phyloP scores from a whole-genome alignment of 192 early-diverging fungal genomes.

The Paraglomus brasilianum region DNA sequence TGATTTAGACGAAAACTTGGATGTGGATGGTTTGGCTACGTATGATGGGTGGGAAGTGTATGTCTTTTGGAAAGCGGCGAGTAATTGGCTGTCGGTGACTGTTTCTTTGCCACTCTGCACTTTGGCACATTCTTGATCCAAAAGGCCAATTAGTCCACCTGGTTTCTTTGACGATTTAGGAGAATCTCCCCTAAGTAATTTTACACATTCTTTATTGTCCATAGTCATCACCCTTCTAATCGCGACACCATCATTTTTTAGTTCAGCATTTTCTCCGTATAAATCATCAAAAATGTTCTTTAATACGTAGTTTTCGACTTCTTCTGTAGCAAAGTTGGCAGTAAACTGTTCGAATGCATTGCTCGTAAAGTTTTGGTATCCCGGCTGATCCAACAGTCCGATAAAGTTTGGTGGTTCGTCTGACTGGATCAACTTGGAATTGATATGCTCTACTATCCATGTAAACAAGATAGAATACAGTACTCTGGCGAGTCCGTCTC shows the following conservation, averaged over 20 bases:
- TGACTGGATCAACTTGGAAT: conserved; percentile 72
- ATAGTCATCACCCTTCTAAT: conserved; percentile 51
- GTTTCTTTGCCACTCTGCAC: conserved; percentile 45
- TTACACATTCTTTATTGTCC: conserved; percentile 53
- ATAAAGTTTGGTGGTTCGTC: conserved; percentile 79
- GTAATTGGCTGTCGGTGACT: conserved; percentile 49
- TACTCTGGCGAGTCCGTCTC: conserved; percentile 76
- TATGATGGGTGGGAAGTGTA: conserved; percentile 41
- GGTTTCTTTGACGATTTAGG: conserved; percentile 3
- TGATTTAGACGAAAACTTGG: conserved; percentile 32
- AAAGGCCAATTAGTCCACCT: conserved; percentile 45
- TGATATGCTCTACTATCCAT: conserved; percentile 92
- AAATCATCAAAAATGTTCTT: conserved; percentile 56
- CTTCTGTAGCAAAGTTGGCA: conserved; percentile 67
- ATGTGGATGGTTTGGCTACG: conserved; percentile 38
- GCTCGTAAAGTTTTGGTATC: conserved; percentile 61
- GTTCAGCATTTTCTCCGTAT: conserved; percentile 42
- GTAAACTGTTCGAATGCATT: conserved; percentile 71
- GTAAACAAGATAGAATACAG: conserved; percentile 88
- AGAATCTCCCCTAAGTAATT: conserved; percentile 49
- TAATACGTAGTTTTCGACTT: conserved; percentile 61
- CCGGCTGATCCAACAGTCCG: conserved; percentile 76
- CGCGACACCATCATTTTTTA: conserved; percentile 54
- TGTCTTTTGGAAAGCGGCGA: conserved; percentile 38
- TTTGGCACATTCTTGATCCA: conserved; percentile 48